Evolutionary conservation across 768 basidiomycete genomes (phyloP), one percentile per base, ranked within the genome.

Genomic region (Rubroboletus satanas): DNA sequence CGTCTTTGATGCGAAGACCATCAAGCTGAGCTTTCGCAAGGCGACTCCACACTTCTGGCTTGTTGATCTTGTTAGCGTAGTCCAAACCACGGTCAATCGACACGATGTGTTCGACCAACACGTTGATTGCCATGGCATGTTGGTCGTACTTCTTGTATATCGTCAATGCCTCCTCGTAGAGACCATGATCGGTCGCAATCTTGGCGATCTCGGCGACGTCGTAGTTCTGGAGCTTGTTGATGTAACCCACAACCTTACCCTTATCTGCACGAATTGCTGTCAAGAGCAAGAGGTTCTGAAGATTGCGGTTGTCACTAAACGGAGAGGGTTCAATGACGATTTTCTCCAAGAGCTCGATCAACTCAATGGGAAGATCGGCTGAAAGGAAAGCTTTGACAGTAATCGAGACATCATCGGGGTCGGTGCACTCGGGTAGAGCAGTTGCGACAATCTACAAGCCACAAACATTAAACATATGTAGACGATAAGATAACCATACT

Each of bases 11-110:
- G 41, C 97, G 91, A 48, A 98, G 82, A 61, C 97, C 97, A 68
- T 99, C 97, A 47, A 99, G 82, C 70, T 99, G 97, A 21, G 97
- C 97, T 73, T 99, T 99, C n/a, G 91, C 97, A 60, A 99, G 82
- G 49, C 97, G 76, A 62, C 90, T 93, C 97, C 97, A 99, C 15
- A 98, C 96, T 61, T 92, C 93, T 35, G 97, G 93, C 69, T 85
- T 82, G 76, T 98, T 92, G 73, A 98, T 88, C 78, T 97, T 98
- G 77, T 83, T 90, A 54, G 97, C 97, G 61, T 91, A 99, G 50
- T 97, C 93, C 61, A 93, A 78, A 52, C 94, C 97, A 66, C 97
- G 93, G 66, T 99, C 97, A 59, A 99, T 88, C 28, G 92, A 94
- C 45, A 98, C 96, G 59, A 99, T 92, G 69, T 98, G 96, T 71